Base-by-base conservation (phyloP, 768 basidiomycete genomes). In the Lactifluus volemus region DNA sequence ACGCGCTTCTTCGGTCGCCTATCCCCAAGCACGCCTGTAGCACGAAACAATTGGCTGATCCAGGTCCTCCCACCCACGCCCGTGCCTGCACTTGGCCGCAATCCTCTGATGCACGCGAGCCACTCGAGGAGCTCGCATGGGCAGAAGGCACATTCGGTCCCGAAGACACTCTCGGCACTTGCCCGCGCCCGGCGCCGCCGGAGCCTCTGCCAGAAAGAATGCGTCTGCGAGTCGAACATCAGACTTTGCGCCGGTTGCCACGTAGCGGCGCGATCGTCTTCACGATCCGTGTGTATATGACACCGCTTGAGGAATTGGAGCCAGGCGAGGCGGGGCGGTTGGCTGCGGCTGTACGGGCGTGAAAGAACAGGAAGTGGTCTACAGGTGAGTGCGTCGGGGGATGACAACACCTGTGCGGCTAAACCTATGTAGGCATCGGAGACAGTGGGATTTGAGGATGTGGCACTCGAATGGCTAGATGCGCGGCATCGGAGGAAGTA, bases 111-210 rank as follows among this genome's bases (percentile, higher is more conserved):
- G 45, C 62, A 67, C n/a, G 71, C 67, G 17, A 11, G 63, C 79
- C 34, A 86, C 88, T 69, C 79, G 82, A 86, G 60, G 85, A 88
- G 70, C 75, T 89, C 10, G 81, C 78, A 17, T 89, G 88, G 86
- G 79, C 78, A 36, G 70, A 71, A 62, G 80, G 78, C 49, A 82
- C 77, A 53, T 76, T 78, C 63, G 86, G 82, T 21, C 69, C 73
- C 19, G 85, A 88, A 70, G 81, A 83, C 53, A 68, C 55, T 9
- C 78, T 75, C 47, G 55, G 41, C 17, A 12, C 53, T 8, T 19
- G 8, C 39, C 42, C 56, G 9, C 57, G 50, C 47, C 59, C 59
- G 11, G 9, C 41, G 10, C 58, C 53, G 3, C 53, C 49, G 5
- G n/a, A 21, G 5, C 61, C 64, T 12, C 38, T 67, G n/a, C 71